phyloP scores from a whole-genome alignment of 208 protist genomes.

The Trypanosoma avium region DNA sequence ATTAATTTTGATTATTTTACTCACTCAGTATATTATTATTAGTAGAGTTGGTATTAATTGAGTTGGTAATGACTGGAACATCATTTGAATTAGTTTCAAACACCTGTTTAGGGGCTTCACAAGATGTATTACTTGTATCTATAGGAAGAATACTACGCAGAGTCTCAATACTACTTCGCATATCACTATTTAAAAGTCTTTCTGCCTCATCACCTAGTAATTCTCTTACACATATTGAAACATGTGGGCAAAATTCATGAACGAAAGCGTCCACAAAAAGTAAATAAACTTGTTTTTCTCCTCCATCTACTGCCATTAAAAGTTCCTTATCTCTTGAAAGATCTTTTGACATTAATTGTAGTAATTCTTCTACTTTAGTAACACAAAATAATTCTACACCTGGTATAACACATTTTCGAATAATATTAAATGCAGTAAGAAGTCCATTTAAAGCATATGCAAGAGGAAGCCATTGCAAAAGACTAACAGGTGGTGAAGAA shows the following conservation, averaged over 20 bases:
- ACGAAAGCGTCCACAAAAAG: conserved; percentile 66
- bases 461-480: conserved; percentile 74
- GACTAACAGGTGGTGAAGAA: conserved; percentile 28
- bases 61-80: not conserved
- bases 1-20: too few species aligned
- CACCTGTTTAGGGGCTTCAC: not conserved
- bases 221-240: conserved; percentile 41
- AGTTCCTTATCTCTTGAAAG: conserved; percentile 53
- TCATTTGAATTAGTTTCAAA: not conserved
- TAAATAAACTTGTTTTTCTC: conserved; percentile 40
- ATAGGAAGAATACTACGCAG: conserved; percentile 25
- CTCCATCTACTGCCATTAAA: conserved; percentile 55
- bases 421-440: conserved; percentile 69
- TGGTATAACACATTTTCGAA: conserved; percentile 67
- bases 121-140: not conserved
- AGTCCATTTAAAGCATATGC: conserved; percentile 83
- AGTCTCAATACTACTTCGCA: conserved; percentile 27
- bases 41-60: not conserved
- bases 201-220: conserved; percentile 36
- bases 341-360: conserved; percentile 54
- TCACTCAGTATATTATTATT: too few species aligned
- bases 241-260: conserved; percentile 60
- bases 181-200: conserved; percentile 29
- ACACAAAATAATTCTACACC: conserved; percentile 51
- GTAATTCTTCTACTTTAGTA: conserved; percentile 44